Conservation (phyloP, 139 green algal species). For the Closterium sp. region DNA sequence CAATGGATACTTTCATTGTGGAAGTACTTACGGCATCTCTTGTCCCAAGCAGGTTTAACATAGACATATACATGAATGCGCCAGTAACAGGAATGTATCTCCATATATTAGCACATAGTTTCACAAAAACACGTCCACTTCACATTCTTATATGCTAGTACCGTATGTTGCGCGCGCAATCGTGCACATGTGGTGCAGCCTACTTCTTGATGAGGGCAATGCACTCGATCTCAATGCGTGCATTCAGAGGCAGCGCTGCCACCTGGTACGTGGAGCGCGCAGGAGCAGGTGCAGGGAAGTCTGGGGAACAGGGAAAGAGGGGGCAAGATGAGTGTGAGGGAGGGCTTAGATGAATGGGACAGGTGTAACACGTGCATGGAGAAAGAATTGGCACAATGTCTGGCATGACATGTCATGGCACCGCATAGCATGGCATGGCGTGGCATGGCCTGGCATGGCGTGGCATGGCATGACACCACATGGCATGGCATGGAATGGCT, state of each 20-base stretch:
- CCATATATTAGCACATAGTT: no score
- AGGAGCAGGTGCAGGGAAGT: constrained; percentile 24
- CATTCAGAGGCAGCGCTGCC: constrained; percentile 43
- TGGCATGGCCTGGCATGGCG: no score
- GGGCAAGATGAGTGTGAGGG: neutral
- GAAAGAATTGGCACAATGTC: neutral
- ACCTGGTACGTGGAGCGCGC: constrained; percentile 47
- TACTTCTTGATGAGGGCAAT: constrained; percentile 36
- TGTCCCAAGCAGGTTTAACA: no score
- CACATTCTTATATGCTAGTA: no score
- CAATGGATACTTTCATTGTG: no score
- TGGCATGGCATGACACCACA: no score
- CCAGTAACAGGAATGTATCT: no score
- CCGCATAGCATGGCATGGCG: neutral
- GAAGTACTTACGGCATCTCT: no score
- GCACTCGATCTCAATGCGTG: constrained; percentile 41
- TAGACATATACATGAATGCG: no score
- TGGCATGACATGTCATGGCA: neutral
- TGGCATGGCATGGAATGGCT: no score
- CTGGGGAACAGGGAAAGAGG: neutral
- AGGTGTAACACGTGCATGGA: neutral
- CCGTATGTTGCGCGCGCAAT: no score
- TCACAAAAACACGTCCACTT: no score
- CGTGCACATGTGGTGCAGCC: neutral
- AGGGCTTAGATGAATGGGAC: neutral